Base-by-base conservation (phyloP, 2,329 filamentous ascomycete genomes). In the Sporothrix pallida region DNA sequence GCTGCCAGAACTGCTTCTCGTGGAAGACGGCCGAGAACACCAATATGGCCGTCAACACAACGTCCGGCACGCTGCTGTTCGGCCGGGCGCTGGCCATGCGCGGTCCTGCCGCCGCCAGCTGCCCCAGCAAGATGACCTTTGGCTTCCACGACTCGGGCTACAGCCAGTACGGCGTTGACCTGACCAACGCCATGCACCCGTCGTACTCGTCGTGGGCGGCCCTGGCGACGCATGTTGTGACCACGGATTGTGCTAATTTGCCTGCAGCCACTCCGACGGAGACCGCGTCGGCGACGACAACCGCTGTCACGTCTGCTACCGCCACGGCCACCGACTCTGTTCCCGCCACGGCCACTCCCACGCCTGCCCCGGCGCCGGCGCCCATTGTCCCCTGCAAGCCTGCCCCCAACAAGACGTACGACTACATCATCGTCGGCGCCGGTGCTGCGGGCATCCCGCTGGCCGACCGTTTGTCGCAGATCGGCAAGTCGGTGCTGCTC, bases 401-500 rank as follows among this genome's bases (percentile, higher is more conserved):
- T 1, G 70, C 48, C 1, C 70, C 70, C 15, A 56, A 72, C 48
- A 58, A 65, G 58, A 72, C 70, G 0, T 90, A 87, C 77, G 89
- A 91, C 79, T 91, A 91, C 81, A 88, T 92, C 70, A 83, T 92
- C 42, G 85, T 90, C 42, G 90, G 90, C 4, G 87, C 83, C 23
- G 90, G 90, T 75, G 87, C 89, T 6, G 88, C 86, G 70, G 90
- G 90, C 70, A 86, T 91, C 54, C 82, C 83, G 67, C 85, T 91
- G 56, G 89, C 89, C 0, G 88, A 90, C 80, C 87, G 87, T 78
- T 86, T 92, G 37, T 89, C 88, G 44, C 88, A 91, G 79, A 84
- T 87, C 70, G 90, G 90, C 73, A 87, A 91, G 75, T 90, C 85
- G 37, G 90, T 92, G 5, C 82, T 93, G 9, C 84, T 93, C 13